Percentiles rank a stretch among this genome's conserved stretches.
Evolutionary conservation across 2,329 filamentous ascomycete species (phyloP).

Genomic region (Neocucurbitaria cava): DNA sequence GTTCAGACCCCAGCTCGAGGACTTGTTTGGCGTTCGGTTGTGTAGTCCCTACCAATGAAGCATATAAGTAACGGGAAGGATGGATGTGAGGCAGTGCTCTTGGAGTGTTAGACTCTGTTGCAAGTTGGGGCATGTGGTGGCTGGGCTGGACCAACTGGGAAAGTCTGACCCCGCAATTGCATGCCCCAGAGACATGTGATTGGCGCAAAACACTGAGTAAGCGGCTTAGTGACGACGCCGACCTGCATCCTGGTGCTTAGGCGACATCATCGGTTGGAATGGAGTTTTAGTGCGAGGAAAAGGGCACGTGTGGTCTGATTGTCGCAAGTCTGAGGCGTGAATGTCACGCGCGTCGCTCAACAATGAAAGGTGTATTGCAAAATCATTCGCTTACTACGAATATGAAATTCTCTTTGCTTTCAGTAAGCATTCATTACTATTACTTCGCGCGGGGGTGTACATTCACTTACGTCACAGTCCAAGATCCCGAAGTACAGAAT

Average conservation of each 20-base stretch:
- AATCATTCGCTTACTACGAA: no score
- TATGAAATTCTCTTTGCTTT: no score
- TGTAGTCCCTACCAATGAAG: conserved; percentile 9
- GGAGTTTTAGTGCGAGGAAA: background rate
- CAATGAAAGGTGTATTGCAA: background rate
- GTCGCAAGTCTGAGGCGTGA: background rate
- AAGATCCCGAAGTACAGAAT: no score
- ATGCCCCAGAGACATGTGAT: conserved; percentile 1
- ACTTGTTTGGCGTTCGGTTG: background rate
- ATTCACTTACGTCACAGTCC: no score
- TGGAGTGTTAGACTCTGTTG: conserved; percentile 9
- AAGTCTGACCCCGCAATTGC: conserved; percentile 1
- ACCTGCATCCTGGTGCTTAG: conserved; percentile 14
- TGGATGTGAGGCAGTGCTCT: conserved; percentile 19
- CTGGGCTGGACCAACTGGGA: conserved; percentile 7
- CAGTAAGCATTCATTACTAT: no score
- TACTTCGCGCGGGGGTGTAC: no score
- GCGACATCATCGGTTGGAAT: conserved; percentile 10
- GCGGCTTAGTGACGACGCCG: conserved; percentile 6
- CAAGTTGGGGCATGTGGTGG: conserved; percentile 1
- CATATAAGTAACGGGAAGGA: conserved; percentile 13
- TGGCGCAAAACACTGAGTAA: conserved; percentile 6
- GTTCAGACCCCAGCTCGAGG: conserved; percentile 4
- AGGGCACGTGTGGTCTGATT: background rate
- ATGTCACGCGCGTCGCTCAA: no score